These are phyloP conservation scores for Cynara cardunculus DNA, from an alignment of 129 eudicot genomes.

Conservation along the genomic window DNA sequence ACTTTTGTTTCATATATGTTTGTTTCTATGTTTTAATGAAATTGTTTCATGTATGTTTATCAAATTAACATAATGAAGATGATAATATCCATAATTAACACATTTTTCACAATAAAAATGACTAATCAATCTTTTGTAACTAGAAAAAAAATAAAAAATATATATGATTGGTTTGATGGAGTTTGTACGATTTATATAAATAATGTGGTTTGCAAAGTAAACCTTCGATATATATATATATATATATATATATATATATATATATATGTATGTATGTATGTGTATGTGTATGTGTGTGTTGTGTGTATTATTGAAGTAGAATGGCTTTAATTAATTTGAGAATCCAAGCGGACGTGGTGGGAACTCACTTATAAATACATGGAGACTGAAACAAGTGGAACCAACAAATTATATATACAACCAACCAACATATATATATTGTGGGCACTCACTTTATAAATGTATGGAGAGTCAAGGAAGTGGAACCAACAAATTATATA, in stretches of 20 bases:
- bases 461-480: background rate
- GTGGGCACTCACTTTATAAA: background rate
- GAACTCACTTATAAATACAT: constrained; percentile 7
- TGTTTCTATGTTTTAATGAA: too few relatives aligned
- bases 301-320: background rate
- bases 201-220: too few relatives aligned
- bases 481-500: background rate
- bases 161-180: too few relatives aligned
- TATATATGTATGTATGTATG: background rate
- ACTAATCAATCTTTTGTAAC: too few relatives aligned
- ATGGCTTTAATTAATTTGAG: background rate
- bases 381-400: constrained; percentile 9
- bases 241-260: background rate
- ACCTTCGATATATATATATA: background rate
- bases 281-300: background rate
- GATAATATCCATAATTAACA: too few relatives aligned
- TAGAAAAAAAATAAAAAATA: too few relatives aligned
- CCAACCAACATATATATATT: background rate
- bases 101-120: too few relatives aligned
- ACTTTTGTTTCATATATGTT: too few relatives aligned
- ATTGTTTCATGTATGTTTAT: too few relatives aligned
- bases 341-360: constrained; percentile 12
- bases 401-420: background rate
- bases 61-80: too few relatives aligned
- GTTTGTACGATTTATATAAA: too few relatives aligned